Evolutionary conservation across 2,329 filamentous ascomycete species (phyloP), one percentile per base, ranked within the genome.

Genomic region (Aspergillus amoenus): DNA sequence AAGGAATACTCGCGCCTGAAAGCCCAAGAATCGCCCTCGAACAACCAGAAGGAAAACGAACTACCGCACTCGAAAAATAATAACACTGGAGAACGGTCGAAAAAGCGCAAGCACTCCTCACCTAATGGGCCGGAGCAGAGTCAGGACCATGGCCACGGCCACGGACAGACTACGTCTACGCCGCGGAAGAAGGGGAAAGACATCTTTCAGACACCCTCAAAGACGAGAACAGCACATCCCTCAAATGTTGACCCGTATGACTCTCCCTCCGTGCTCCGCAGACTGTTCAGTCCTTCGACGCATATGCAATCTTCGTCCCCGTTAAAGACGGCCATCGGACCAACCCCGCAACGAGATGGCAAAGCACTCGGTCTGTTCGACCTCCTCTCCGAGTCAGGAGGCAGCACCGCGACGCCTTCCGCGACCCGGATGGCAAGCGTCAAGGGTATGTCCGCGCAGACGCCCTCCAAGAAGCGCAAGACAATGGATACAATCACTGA

Each of bases 301-400:
- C 73, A 75, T 45, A 63, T 59, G 15, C 57, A 63, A 30, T 40
- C 61, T 7, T 66, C 70, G 5, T 67, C 70, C 8, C 73, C 75
- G 3, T 61, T 78, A 2, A 73, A 75, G 44, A 61, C 70, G 8
- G 72, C 70, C 22, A 77, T 81, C 49, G 79, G 78, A 4, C 79
- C 79, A 12, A 81, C 79, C 2, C 79, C 79, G 1, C 77, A 80
- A 57, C 74, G 78, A 39, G 77, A 81, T 64, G 79, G 79, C 9
- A 79, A 74, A 44, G 72, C 78, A 0, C 62, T 81, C 2, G 79
- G 79, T 0, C 68, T 81, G 2, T 81, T 81, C 51, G 79, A 81
- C 56, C 67, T 79, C 43, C 68, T 81, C 4, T 77, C 77, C 4
- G 70, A 73, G 18, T 76, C 76, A 0, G 73, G 73, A 1, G 68